A percentile compares a stretch with the other conserved stretches of the same genome.
Conservation (phyloP, 805 yeast species). For the Wickerhamiella australiensis region DNA sequence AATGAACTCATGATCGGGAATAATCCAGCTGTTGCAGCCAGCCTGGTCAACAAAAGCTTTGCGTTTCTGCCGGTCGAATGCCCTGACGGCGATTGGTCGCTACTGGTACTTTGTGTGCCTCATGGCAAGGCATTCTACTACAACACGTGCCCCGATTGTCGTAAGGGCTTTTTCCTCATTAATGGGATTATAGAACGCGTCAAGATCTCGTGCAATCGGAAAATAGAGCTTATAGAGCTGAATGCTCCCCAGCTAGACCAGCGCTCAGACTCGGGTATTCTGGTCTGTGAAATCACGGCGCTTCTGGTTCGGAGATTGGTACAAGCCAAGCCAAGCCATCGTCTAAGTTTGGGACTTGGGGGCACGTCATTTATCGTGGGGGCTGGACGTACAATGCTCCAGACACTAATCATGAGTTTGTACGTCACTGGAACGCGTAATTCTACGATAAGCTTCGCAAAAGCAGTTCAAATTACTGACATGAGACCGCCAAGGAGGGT, state of each 20-base stretch:
- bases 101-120: conserved; percentile 8
- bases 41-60: conserved; percentile 21
- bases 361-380: conserved; percentile 14
- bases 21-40: not conserved
- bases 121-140: conserved; percentile 7
- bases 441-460: not conserved
- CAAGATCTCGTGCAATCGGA: not conserved
- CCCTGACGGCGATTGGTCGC: conserved; percentile 31
- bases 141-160: conserved; percentile 6
- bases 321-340: conserved; percentile 14
- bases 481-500: not conserved
- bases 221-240: conserved; percentile 27
- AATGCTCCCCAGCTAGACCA: conserved; percentile 39
- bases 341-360: conserved; percentile 28
- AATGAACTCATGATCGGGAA: not conserved
- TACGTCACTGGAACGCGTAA: not conserved
- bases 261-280: conserved; percentile 40
- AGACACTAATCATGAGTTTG: conserved; percentile 5
- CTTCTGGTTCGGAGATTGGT: conserved; percentile 21
- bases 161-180: not conserved
- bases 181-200: not conserved
- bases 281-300: conserved; percentile 27
- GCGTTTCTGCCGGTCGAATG: conserved; percentile 58
- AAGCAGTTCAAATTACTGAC: not conserved
- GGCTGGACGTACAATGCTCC: conserved; percentile 12